These are phyloP conservation scores for Glycyrrhiza uralensis DNA, from an alignment of 306 rosid species.

Conservation along the genomic window DNA sequence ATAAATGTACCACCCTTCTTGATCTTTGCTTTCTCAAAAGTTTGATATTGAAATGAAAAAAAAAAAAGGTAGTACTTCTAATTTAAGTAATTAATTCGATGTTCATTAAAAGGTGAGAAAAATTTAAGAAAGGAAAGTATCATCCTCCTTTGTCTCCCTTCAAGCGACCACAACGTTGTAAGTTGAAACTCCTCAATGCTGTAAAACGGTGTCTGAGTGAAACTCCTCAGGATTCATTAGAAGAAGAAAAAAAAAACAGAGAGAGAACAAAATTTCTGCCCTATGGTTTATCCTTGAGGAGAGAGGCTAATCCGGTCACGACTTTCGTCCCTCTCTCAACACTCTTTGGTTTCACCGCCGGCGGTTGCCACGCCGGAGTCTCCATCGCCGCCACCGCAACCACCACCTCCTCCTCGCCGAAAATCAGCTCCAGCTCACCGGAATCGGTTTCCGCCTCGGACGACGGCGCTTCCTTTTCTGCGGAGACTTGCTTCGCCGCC, in stretches of 20 bases:
- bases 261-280: constrained; percentile 35
- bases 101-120: constrained; percentile 29
- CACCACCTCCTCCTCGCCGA: constrained; percentile 45
- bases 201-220: too few relatives aligned
- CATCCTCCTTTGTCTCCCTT: constrained; percentile 24
- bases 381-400: background rate
- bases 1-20: background rate
- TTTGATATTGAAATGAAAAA: background rate
- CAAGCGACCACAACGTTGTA: constrained; percentile 22
- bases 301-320: constrained; percentile 93
- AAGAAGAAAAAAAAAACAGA: background rate
- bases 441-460: constrained; percentile 32
- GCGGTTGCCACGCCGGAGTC: constrained; percentile 64
- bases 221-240: background rate
- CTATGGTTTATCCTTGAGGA: constrained; percentile 74
- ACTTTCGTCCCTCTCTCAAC: constrained; percentile 69
- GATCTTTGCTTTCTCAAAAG: background rate
- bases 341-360: constrained; percentile 86
- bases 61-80: background rate
- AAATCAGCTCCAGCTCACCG: constrained; percentile 72
- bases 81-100: background rate
- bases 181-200: background rate
- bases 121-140: constrained; percentile 14
- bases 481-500: background rate
- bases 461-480: background rate